Conservation (phyloP, 805 yeast species). For the Metschnikowia aberdeeniae region DNA sequence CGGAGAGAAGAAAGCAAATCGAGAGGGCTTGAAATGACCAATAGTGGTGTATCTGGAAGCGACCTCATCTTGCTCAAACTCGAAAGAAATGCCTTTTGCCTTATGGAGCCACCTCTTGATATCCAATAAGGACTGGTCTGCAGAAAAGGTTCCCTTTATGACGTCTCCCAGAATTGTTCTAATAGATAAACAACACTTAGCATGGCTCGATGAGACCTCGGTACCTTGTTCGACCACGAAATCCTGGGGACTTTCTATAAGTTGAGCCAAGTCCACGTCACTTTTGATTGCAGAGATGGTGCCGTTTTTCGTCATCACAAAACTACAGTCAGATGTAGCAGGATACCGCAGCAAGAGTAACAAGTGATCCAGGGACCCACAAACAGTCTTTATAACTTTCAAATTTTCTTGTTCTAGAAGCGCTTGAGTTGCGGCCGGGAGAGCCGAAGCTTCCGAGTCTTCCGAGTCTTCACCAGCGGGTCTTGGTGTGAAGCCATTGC, state of each 20-base stretch:
- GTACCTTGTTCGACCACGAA: neutral
- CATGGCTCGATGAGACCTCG: neutral
- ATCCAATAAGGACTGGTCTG: constrained; percentile 11
- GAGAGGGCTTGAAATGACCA: constrained; percentile 51
- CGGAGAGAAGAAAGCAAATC: constrained; percentile 36
- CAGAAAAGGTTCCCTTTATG: constrained; percentile 8
- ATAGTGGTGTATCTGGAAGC: constrained; percentile 9
- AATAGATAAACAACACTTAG: constrained; percentile 7
- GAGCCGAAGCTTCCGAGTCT: neutral
- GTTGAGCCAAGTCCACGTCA: neutral
- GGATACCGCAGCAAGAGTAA: neutral
- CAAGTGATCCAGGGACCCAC: neutral
- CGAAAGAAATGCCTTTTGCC: constrained; percentile 10
- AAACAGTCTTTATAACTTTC: neutral
- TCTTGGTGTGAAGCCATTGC: neutral
- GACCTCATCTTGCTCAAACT: constrained; percentile 11
- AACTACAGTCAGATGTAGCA: neutral
- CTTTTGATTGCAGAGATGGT: neutral
- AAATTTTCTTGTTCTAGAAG: neutral
- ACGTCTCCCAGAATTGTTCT: constrained; percentile 14
- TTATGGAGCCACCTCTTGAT: constrained; percentile 18
- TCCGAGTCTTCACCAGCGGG: neutral
- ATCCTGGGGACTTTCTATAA: neutral
- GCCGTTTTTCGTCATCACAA: neutral
- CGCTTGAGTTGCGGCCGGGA: neutral